These are phyloP conservation scores for Monilinia vaccinii-corymbosi DNA, from an alignment of 2,329 filamentous ascomycete genomes.

Conservation along the genomic window DNA sequence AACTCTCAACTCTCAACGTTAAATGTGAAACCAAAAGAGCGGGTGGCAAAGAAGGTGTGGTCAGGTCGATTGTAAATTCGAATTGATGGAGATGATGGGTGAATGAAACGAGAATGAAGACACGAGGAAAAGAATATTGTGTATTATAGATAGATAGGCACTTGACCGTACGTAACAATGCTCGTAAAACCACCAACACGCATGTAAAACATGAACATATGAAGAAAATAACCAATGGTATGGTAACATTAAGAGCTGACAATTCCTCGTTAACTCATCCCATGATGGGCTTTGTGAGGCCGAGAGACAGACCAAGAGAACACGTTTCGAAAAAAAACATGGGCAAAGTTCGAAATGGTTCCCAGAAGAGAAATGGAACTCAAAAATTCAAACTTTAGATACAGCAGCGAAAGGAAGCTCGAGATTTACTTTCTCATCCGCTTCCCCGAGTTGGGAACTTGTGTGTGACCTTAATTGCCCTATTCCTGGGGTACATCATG, in stretches of 20 bases:
- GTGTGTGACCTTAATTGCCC: too few relatives aligned
- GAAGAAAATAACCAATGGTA: neutral
- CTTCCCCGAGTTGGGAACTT: neutral
- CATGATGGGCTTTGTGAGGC: neutral
- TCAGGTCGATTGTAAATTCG: neutral
- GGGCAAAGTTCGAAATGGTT: neutral
- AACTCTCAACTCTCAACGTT: neutral
- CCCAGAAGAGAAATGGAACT: neutral
- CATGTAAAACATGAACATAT: neutral
- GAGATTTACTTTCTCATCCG: neutral
- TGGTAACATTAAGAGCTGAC: neutral
- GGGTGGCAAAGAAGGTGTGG: neutral
- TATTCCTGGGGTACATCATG: slow-evolving; percentile 1
- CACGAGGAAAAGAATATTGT: neutral
- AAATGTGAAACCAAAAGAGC: neutral
- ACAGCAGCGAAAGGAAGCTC: too few relatives aligned
- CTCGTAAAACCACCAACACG: neutral
- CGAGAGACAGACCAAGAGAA: neutral
- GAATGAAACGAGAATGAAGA: neutral
- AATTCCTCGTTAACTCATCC: neutral
- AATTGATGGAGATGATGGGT: neutral
- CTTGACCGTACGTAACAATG: neutral
- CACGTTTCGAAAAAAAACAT: neutral
- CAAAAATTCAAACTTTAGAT: neutral
- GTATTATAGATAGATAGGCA: too few relatives aligned